Conservation (phyloP, 1,284 basidiomycete genomes). For the Anthracocystis setariae region DNA sequence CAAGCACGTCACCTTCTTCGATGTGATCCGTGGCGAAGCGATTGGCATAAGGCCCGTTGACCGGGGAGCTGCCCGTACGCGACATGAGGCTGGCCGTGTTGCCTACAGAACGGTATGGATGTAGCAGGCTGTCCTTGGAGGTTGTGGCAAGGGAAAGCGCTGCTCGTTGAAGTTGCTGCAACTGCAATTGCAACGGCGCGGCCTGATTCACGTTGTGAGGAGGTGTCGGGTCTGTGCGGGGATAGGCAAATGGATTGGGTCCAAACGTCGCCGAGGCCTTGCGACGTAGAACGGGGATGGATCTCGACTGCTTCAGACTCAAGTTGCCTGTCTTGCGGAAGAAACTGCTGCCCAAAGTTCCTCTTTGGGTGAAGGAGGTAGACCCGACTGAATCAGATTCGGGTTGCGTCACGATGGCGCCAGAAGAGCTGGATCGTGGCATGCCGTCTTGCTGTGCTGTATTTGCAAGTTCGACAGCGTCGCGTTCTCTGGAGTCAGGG, state of each 20-base stretch:
- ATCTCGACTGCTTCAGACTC: constrained; percentile 48
- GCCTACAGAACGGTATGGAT: constrained; percentile 3
- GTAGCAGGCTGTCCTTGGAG: constrained; percentile 5
- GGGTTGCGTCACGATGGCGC: constrained; percentile 23
- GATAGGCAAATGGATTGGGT: not conserved
- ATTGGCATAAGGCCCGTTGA: constrained; percentile 34
- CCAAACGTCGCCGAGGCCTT: constrained; percentile 30
- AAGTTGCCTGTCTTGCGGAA: constrained; percentile 45
- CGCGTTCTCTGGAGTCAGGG: not conserved
- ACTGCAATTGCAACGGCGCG: too few relatives aligned
- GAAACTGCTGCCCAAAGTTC: constrained; percentile 19
- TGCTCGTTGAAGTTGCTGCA: not conserved
- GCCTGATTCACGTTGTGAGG: not conserved
- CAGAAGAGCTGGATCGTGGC: constrained; percentile 47
- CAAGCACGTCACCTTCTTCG: constrained; percentile 58
- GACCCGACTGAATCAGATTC: constrained; percentile 6
- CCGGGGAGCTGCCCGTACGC: constrained; percentile 39
- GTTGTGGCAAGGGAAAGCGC: constrained; percentile 17
- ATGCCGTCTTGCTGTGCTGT: constrained; percentile 18
- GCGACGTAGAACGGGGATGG: constrained; percentile 49
- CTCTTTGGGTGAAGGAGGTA: constrained; percentile 1
- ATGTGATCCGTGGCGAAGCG: constrained; percentile 29
- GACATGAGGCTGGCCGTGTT: constrained; percentile 18
- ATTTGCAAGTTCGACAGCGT: not conserved
- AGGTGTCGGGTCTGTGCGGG: constrained; percentile 2